Evolutionary conservation across 2,329 filamentous ascomycete genomes (phyloP), one percentile per base, ranked within the genome.

Genomic region (Pseudofabraea citricarpa): DNA sequence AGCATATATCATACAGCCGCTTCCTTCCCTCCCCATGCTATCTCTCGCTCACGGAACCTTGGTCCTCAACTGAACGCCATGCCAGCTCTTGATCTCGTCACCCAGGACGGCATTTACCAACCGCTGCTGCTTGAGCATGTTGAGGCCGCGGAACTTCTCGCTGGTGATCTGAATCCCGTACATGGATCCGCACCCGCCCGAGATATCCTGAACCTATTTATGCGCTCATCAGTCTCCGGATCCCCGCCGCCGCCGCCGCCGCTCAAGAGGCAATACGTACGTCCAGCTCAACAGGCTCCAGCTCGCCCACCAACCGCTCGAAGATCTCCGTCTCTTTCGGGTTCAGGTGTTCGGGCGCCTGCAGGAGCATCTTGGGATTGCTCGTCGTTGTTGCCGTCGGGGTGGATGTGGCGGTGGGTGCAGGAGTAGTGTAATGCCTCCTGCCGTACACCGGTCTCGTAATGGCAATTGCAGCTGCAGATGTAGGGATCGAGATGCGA

Each of bases 181-280:
- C 88, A 93, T 93, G 59, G 82, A 87, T 8, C 87, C 87, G 66
- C 87, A 94, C 22, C 87, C 87, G 46, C 88, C 87, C 19, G 83
- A 88, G 40, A 93, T 79, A 66, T 94, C 87, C 62, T 85, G 83
- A 8, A 93, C 85, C 63, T 81, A 64, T 20, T 81, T 32, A 20
- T 2, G 6, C 15, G 10, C 13, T 7, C 7, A 36, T 22, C 36
- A n/a, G 12, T 13, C 19, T 21, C 36, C 19, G 21, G 36, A 16
- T 19, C 39, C 21, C n/a, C 8, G n/a, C 16, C 3, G 10, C 12
- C 24, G 21, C 24, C 13, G 13, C 5, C 12, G 18, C 15, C 2
- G 16, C 13, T 5, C 31, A 16, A 26, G 8, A 12, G 5, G 20
- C 18, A 21, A 27, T 31, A 50, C 57, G 46, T 40, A 59, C 64